Conservation (phyloP, 2,329 filamentous ascomycete genomes). For the Hansfordia pulvinata region DNA sequence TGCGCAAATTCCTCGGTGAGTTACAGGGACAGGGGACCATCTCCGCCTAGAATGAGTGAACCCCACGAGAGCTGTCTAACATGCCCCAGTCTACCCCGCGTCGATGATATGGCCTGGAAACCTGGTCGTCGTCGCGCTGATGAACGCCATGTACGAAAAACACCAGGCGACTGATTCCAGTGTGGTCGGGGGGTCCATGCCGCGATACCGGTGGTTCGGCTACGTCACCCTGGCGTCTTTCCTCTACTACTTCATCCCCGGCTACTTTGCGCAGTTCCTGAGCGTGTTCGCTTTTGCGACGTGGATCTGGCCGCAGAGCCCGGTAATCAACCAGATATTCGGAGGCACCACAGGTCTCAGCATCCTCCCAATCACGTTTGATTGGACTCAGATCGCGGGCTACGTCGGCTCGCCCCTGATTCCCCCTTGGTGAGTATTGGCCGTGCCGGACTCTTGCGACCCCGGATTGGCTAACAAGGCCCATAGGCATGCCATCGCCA, state of each 20-base stretch:
- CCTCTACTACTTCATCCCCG: slow-evolving; percentile 56
- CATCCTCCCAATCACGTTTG: slow-evolving; percentile 59
- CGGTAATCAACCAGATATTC: slow-evolving; percentile 59
- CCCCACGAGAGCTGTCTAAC: slow-evolving; percentile 5
- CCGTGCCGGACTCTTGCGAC: too few species aligned
- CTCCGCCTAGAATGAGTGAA: neutral
- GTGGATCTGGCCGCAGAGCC: slow-evolving; percentile 57
- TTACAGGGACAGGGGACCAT: neutral
- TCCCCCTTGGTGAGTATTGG: slow-evolving; percentile 42
- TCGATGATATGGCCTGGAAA: slow-evolving; percentile 66
- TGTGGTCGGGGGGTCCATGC: slow-evolving; percentile 49
- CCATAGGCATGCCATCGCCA: slow-evolving; percentile 55
- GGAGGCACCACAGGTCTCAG: slow-evolving; percentile 55
- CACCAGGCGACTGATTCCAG: slow-evolving; percentile 33
- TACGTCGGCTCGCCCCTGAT: slow-evolving; percentile 56
- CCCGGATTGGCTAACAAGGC: slow-evolving; percentile 1
- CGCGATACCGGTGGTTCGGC: slow-evolving; percentile 51
- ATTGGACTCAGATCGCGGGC: slow-evolving; percentile 62
- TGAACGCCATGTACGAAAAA: slow-evolving; percentile 60
- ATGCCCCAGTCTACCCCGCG: slow-evolving; percentile 40
- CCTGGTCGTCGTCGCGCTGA: slow-evolving; percentile 51
- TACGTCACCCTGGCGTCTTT: slow-evolving; percentile 43
- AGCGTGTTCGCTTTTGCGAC: slow-evolving; percentile 60
- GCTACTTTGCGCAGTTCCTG: slow-evolving; percentile 54
- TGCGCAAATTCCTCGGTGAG: slow-evolving; percentile 48